phyloP scores from a whole-genome alignment of 768 basidiomycete species.

The Lyophyllum decastes region DNA sequence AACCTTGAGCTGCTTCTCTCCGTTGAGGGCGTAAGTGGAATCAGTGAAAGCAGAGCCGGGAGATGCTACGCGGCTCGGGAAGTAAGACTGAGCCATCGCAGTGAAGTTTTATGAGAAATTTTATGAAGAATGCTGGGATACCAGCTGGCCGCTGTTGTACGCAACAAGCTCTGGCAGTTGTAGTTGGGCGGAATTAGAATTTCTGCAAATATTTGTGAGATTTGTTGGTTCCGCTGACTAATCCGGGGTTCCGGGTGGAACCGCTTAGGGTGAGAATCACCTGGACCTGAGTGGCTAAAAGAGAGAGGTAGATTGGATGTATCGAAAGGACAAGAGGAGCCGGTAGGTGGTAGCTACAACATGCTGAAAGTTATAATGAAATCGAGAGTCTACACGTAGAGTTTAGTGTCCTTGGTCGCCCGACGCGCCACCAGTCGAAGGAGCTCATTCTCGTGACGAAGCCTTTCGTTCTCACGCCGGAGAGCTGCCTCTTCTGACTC shows the following conservation, averaged over 20 bases:
- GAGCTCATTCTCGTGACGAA: not conserved
- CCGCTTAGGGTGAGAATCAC: not conserved
- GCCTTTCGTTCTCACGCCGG: not conserved
- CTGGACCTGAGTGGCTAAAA: not conserved
- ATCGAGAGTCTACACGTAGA: not conserved
- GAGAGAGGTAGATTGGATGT: no score
- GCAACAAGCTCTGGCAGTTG: slow-evolving; percentile 11
- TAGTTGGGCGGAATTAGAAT: slow-evolving; percentile 2
- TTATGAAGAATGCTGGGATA: not conserved
- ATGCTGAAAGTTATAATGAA: no score
- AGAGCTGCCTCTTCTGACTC: not conserved
- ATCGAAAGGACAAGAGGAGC: no score
- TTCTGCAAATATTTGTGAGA: slow-evolving; percentile 7
- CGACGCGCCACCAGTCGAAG: not conserved
- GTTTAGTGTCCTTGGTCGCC: not conserved
- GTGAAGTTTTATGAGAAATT: slow-evolving; percentile 5
- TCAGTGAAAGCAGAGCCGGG: slow-evolving; percentile 35
- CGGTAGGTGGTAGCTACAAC: no score
- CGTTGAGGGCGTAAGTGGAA: slow-evolving; percentile 29
- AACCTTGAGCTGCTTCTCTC: slow-evolving; percentile 50
- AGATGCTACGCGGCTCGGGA: slow-evolving; percentile 34
- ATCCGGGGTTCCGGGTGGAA: slow-evolving; percentile 14
- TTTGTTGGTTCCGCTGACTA: slow-evolving; percentile 15
- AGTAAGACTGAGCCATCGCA: slow-evolving; percentile 45
- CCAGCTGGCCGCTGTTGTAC: slow-evolving; percentile 14